phyloP scores from a whole-genome alignment of 768 basidiomycete species.

The Psilocybe sp. region DNA sequence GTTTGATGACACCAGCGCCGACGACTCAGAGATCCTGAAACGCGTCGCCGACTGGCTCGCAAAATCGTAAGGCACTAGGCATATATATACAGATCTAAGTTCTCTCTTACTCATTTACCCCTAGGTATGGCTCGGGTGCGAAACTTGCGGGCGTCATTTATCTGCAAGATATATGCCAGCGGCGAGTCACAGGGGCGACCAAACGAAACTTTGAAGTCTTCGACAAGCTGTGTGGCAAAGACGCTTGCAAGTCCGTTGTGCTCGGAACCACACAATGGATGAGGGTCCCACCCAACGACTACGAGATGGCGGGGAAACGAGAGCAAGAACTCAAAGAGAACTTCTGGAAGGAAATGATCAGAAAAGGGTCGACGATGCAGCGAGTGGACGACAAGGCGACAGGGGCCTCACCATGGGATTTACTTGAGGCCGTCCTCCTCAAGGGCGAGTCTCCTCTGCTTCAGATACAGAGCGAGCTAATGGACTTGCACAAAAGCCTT shows the following conservation, averaged over 20 bases:
- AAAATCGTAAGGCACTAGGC: background rate
- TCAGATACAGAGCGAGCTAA: too few relatives aligned
- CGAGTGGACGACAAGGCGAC: too few relatives aligned
- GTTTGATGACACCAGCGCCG: slow-evolving; percentile 4
- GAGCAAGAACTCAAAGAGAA: slow-evolving; percentile 22
- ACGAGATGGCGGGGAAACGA: slow-evolving; percentile 30
- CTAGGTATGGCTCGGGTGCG: background rate
- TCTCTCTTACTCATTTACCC: too few relatives aligned
- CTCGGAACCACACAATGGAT: slow-evolving; percentile 5
- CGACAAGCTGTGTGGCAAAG: background rate
- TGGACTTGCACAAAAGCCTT: too few relatives aligned
- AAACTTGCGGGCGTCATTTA: slow-evolving; percentile 4
- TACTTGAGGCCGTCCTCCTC: too few relatives aligned
- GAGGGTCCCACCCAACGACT: background rate
- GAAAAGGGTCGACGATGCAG: too few relatives aligned
- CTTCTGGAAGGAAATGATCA: slow-evolving; percentile 5
- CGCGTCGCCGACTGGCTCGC: slow-evolving; percentile 3
- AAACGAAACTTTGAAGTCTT: slow-evolving; percentile 1
- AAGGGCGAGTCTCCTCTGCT: too few relatives aligned
- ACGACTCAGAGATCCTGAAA: slow-evolving; percentile 1
- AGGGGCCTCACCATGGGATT: too few relatives aligned
- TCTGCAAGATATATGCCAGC: slow-evolving; percentile 4
- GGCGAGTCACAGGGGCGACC: background rate
- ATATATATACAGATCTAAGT: too few relatives aligned
- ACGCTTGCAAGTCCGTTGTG: background rate